A percentile compares a stretch with the other conserved stretches of the same genome.
Evolutionary conservation across 1,284 basidiomycete species (phyloP).

Genomic region (Cryptococcus jaspeensis): DNA sequence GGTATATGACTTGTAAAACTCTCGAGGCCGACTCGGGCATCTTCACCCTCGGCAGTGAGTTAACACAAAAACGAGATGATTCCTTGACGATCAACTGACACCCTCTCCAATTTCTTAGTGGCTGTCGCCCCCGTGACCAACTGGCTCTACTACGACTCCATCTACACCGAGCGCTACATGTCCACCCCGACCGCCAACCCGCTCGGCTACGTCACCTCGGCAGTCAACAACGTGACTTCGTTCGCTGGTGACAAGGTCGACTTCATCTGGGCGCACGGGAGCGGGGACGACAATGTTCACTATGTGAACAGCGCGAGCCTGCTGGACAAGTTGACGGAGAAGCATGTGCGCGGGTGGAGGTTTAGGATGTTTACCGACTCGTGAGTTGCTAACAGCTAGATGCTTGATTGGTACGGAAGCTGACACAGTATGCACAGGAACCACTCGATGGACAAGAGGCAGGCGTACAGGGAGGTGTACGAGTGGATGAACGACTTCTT

Average conservation of each 20-base stretch:
- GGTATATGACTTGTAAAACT: conserved; percentile 87
- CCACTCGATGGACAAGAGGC: conserved; percentile 69
- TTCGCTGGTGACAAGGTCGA: conserved; percentile 67
- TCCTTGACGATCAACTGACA: neutral
- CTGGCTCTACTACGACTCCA: conserved; percentile 72
- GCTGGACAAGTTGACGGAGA: conserved; percentile 84
- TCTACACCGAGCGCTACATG: conserved; percentile 91
- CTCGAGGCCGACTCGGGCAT: conserved; percentile 81
- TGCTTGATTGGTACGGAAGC: neutral
- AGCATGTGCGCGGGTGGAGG: conserved; percentile 71
- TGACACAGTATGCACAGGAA: conserved; percentile 58
- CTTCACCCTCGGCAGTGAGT: conserved; percentile 80
- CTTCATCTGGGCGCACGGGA: conserved; percentile 86
- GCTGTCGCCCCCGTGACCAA: conserved; percentile 62
- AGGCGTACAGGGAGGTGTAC: conserved; percentile 78
- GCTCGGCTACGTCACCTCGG: conserved; percentile 77
- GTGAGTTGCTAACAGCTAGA: conserved; percentile 53
- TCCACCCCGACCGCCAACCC: conserved; percentile 72
- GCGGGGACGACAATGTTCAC: conserved; percentile 91
- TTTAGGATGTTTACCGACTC: conserved; percentile 98
- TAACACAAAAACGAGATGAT: neutral
- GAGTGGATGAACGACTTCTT: conserved; percentile 84
- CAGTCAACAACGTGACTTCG: conserved; percentile 78
- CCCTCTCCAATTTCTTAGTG: conserved; percentile 15
- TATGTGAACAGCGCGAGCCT: conserved; percentile 85